Evolutionary conservation across 495 filamentous ascomycete species (phyloP).

Genomic region (Lophium mytilinum): DNA sequence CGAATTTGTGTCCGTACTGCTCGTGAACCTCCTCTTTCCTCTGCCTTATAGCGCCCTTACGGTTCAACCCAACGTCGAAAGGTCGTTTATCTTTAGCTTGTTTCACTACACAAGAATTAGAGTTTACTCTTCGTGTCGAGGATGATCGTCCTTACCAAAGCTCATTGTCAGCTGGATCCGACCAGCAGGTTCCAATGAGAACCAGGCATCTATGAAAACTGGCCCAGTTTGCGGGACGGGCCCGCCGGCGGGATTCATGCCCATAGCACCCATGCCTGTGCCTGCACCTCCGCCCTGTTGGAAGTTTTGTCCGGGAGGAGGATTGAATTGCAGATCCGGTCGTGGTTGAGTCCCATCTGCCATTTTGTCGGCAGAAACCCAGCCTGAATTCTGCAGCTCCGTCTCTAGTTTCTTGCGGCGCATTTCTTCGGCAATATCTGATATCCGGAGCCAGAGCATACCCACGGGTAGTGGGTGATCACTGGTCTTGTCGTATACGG

Average conservation of each 20-base stretch:
- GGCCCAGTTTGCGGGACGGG: constrained; percentile 41
- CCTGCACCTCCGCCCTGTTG: constrained; percentile 23
- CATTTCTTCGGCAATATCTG: constrained; percentile 96
- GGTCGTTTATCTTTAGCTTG: constrained; percentile 59
- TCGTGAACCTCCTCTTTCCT: constrained; percentile 96
- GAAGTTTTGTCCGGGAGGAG: constrained; percentile 33
- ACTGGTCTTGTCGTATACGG: constrained; percentile 88
- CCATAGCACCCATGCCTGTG: constrained; percentile 21
- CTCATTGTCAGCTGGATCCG: constrained; percentile 79
- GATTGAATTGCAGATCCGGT: constrained; percentile 37
- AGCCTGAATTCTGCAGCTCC: constrained; percentile 81
- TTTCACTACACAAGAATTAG: constrained; percentile 51
- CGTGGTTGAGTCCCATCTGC: constrained; percentile 41
- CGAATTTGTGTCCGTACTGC: constrained; percentile 98
- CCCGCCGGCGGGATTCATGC: constrained; percentile 31
- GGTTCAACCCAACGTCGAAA: constrained; percentile 80
- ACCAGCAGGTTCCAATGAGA: constrained; percentile 88
- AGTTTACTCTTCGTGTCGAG: background rate
- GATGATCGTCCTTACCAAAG: constrained; percentile 51
- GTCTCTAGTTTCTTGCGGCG: constrained; percentile 94
- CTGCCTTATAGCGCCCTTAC: constrained; percentile 93
- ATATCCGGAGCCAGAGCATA: constrained; percentile 92
- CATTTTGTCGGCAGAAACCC: constrained; percentile 96
- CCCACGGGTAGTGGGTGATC: constrained; percentile 89
- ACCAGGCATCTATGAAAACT: constrained; percentile 86